Evolutionary conservation across 2,329 filamentous ascomycete genomes (phyloP).

Genomic region (Hirsutella rhossiliensis): DNA sequence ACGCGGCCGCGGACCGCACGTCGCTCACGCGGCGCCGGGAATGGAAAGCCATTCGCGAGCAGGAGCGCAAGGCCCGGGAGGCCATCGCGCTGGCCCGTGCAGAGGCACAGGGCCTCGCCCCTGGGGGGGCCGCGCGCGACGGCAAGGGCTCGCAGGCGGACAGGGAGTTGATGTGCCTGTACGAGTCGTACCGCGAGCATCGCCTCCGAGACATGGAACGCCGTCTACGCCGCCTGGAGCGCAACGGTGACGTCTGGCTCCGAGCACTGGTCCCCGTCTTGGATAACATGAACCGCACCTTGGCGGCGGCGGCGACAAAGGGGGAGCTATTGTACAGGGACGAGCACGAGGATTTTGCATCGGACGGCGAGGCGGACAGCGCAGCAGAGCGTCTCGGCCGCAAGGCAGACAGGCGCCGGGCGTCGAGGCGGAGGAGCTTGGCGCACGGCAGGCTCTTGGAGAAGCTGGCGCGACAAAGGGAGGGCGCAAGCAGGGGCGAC

Average conservation of each 20-base stretch:
- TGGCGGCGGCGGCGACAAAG: neutral
- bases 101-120: neutral
- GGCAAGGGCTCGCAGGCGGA: conserved; percentile 13
- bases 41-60: conserved; percentile 18
- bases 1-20: conserved; percentile 13
- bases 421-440: conserved; percentile 10
- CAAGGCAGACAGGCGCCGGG: conserved; percentile 5
- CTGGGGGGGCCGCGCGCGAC: conserved; percentile 8
- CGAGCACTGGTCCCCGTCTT: conserved; percentile 31
- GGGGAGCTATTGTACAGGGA: neutral
- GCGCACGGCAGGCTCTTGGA: conserved; percentile 17
- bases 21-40: conserved; percentile 20
- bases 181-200: conserved; percentile 28
- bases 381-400: conserved; percentile 4
- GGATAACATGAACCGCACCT: conserved; percentile 25
- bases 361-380: conserved; percentile 12
- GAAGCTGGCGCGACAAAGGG: conserved; percentile 11
- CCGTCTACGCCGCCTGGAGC: conserved; percentile 32
- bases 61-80: conserved; percentile 13
- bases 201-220: conserved; percentile 34
- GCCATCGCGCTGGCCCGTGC: neutral
- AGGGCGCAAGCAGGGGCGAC: neutral
- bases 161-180: conserved; percentile 23
- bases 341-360: conserved; percentile 10
- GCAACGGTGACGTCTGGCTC: conserved; percentile 32